Percentiles rank a stretch among this genome's conserved stretches.
Conservation (phyloP, 495 filamentous ascomycete genomes). For the Pseudomonodictys pantanalensis region DNA sequence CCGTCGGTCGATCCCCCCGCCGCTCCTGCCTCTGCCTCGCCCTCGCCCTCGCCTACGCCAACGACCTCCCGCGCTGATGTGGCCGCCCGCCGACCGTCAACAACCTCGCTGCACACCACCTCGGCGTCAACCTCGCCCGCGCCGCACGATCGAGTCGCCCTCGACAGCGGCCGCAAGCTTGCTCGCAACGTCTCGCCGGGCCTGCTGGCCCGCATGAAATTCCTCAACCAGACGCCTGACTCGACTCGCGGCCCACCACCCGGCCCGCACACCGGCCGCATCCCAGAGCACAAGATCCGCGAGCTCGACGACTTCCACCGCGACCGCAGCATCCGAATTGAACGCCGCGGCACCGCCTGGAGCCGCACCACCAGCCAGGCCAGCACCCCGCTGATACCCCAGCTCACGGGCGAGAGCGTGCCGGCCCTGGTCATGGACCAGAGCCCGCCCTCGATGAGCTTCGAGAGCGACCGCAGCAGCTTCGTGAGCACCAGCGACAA, state of each 20-base stretch:
- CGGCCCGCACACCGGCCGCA: slow-evolving; percentile 61
- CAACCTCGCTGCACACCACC: slow-evolving; percentile 2
- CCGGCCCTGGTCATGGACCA: slow-evolving; percentile 32
- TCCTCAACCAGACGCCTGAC: slow-evolving; percentile 58
- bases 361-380: slow-evolving; percentile 24
- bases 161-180: slow-evolving; percentile 20
- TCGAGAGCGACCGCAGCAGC: slow-evolving; percentile 41
- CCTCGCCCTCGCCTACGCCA: slow-evolving; percentile 3
- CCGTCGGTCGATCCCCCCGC: slow-evolving; percentile 1
- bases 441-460: slow-evolving; percentile 29
- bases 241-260: slow-evolving; percentile 41
- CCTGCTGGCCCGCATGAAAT: slow-evolving; percentile 72
- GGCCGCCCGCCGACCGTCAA: neutral
- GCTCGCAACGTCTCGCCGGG: slow-evolving; percentile 63
- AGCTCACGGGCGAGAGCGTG: slow-evolving; percentile 44
- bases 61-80: neutral
- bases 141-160: slow-evolving; percentile 7
- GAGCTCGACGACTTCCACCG: slow-evolving; percentile 40
- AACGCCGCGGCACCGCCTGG: slow-evolving; percentile 35
- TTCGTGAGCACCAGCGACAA: slow-evolving; percentile 41
- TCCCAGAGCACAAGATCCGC: slow-evolving; percentile 69
- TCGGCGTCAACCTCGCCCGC: slow-evolving; percentile 1
- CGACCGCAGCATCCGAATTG: slow-evolving; percentile 30
- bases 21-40: slow-evolving; percentile 4
- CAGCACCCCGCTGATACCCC: slow-evolving; percentile 35